Base-by-base conservation (phyloP, 2,329 filamentous ascomycete genomes). In the Aspergillus aculeatinus region DNA sequence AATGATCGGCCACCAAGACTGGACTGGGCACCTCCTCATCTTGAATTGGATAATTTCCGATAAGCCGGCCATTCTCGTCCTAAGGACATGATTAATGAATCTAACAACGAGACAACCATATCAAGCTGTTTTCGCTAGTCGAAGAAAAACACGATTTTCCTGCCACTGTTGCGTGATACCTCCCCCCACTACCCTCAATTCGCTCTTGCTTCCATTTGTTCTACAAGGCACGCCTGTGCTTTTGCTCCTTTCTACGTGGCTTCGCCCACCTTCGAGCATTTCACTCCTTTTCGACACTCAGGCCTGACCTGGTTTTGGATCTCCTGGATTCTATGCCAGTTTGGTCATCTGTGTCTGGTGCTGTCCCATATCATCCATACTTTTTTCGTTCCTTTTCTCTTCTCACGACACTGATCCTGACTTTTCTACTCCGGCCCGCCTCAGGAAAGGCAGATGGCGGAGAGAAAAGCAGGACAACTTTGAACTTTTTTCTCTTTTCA, bases 1-100 rank as follows among this genome's bases (percentile, higher is more conserved):
- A 64, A 62, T 31, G 72, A 76, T 48, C 66, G 66, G 33, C 70
- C 75, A 1, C 75, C 75, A 19, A 71, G 67, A 53, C 63, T 77
- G 59, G 70, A 76, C 61, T 77, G 74, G 75, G 61, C 71, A 33
- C 75, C 74, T 6, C 75, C 75, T 12, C 70, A 75, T 55, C 63
- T 77, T 50, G 72, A 76, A 52, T 59, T 76, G 48, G 67, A 65
- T 57, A 66, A 72, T 31, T 63, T 74, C 21, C 65, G 64, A 21
- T 72, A 70, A 62, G 39, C 55, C 39, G 49, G 21, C 35, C 44
- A n/a, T 60, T 31, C n/a, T 59, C 49, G 2, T 55, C 10, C 19
- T 27, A 33, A 5, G 21, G 21, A 42, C 39, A 62, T 48, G 55
- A 60, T 39, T 60, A 48, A 63, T 56, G 55, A 63, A 55, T 53